Conservation (phyloP, 495 filamentous ascomycete species). For the Aspergillus ellipticus region DNA sequence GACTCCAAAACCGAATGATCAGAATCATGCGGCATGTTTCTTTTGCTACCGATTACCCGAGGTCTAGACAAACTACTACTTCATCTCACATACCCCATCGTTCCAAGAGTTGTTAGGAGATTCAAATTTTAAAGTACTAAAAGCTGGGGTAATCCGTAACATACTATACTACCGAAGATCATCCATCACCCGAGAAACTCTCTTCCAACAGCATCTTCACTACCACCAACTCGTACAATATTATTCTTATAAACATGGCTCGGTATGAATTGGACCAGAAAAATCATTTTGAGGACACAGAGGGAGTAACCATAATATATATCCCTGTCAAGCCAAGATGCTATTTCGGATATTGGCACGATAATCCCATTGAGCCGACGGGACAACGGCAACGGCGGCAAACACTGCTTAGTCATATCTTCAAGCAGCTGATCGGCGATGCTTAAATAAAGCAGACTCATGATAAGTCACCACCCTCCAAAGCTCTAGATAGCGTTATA, state of each 20-base stretch:
- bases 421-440: not conserved
- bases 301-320: not conserved
- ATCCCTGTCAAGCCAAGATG: not conserved
- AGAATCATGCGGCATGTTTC: not conserved
- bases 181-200: too few species aligned
- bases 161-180: too few species aligned
- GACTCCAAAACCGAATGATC: not conserved
- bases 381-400: not conserved
- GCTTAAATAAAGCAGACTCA: not conserved
- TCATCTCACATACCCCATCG: not conserved
- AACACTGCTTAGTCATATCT: not conserved
- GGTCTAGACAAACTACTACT: not conserved
- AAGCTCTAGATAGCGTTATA: not conserved
- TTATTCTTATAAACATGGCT: too few species aligned
- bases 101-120: too few species aligned
- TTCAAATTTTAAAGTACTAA: too few species aligned
- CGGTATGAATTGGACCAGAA: not conserved
- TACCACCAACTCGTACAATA: too few species aligned
- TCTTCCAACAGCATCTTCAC: too few species aligned
- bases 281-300: not conserved
- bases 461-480: not conserved
- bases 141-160: too few species aligned
- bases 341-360: not conserved
- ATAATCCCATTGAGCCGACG: not conserved
- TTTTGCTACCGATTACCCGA: not conserved